Conservation (phyloP, 208 protist genomes). For the Trypanosoma platydactyli region DNA sequence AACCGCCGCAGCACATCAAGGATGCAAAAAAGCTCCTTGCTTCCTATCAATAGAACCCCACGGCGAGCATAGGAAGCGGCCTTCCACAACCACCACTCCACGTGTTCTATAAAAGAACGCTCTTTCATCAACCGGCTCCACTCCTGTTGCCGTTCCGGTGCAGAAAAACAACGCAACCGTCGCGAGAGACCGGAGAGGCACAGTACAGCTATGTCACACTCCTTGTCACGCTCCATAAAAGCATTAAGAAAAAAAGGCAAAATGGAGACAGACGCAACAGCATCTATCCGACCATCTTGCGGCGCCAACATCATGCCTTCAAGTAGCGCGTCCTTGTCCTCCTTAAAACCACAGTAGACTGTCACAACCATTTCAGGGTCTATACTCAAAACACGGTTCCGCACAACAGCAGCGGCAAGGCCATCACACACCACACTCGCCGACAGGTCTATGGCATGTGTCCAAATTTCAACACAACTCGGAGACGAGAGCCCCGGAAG, state of each 20-base stretch:
- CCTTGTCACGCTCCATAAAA: slow-evolving; percentile 35
- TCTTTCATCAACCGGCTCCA: slow-evolving; percentile 28
- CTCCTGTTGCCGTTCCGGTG: slow-evolving; percentile 3
- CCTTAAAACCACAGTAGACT: slow-evolving; percentile 22
- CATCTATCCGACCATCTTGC: background rate
- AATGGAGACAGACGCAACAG: slow-evolving; percentile 2
- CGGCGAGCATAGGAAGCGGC: slow-evolving; percentile 48
- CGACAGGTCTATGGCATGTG: slow-evolving; percentile 54
- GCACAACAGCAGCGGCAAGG: slow-evolving; percentile 55
- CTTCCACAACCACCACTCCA: slow-evolving; percentile 83
- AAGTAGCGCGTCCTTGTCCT: slow-evolving; percentile 18
- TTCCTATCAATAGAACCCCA: slow-evolving; percentile 68
- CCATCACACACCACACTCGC: slow-evolving; percentile 52
- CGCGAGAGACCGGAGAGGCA: slow-evolving; percentile 51
- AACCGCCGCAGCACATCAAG: slow-evolving; percentile 60
- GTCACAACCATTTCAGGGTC: slow-evolving; percentile 10
- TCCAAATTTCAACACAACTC: slow-evolving; percentile 77
- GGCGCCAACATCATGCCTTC: slow-evolving; percentile 10
- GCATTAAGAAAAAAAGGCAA: slow-evolving; percentile 14
- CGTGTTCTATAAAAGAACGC: slow-evolving; percentile 44
- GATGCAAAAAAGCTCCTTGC: slow-evolving; percentile 54
- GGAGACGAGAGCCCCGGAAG: slow-evolving; percentile 44
- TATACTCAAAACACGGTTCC: slow-evolving; percentile 34
- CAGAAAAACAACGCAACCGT: slow-evolving; percentile 7
- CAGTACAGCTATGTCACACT: slow-evolving; percentile 67